Evolutionary conservation across 129 eudicot genomes (phyloP).

Genomic region (Chrysanthemum makinoi): DNA sequence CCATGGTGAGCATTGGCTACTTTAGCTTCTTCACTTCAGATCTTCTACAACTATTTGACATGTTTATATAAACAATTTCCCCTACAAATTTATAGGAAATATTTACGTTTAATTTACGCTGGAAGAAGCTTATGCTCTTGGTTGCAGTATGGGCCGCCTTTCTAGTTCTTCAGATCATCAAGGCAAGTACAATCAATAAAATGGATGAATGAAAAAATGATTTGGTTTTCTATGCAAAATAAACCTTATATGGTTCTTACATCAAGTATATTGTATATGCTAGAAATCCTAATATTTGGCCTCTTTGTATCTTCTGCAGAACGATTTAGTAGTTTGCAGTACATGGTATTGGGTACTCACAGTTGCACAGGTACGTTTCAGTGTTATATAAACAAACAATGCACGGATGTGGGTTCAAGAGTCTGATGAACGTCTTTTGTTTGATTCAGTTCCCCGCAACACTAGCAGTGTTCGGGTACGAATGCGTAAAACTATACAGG

Average conservation of each 20-base stretch:
- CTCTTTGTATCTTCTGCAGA: slow-evolving; percentile 46
- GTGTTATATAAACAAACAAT: background rate
- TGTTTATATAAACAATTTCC: background rate
- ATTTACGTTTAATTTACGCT: slow-evolving; percentile 50
- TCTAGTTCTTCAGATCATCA: slow-evolving; percentile 69
- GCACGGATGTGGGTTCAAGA: background rate
- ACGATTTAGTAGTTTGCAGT: slow-evolving; percentile 57
- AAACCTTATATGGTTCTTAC: background rate
- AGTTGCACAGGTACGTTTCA: slow-evolving; percentile 62
- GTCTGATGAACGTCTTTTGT: background rate
- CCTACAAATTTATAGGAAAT: slow-evolving; percentile 54
- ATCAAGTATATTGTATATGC: background rate
- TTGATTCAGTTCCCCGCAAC: slow-evolving; percentile 69
- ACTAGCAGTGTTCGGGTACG: slow-evolving; percentile 73
- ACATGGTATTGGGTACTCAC: slow-evolving; percentile 85
- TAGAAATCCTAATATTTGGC: background rate
- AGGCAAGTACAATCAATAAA: slow-evolving; percentile 50
- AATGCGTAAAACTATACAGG: slow-evolving; percentile 58
- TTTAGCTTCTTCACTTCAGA: slow-evolving; percentile 9
- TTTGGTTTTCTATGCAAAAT: background rate
- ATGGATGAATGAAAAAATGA: background rate
- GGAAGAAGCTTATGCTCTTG: slow-evolving; percentile 60
- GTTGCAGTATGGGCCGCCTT: slow-evolving; percentile 72
- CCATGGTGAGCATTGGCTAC: slow-evolving; percentile 48
- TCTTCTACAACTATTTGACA: background rate